phyloP scores from a whole-genome alignment of 805 yeast species.

The Candida corydali region DNA sequence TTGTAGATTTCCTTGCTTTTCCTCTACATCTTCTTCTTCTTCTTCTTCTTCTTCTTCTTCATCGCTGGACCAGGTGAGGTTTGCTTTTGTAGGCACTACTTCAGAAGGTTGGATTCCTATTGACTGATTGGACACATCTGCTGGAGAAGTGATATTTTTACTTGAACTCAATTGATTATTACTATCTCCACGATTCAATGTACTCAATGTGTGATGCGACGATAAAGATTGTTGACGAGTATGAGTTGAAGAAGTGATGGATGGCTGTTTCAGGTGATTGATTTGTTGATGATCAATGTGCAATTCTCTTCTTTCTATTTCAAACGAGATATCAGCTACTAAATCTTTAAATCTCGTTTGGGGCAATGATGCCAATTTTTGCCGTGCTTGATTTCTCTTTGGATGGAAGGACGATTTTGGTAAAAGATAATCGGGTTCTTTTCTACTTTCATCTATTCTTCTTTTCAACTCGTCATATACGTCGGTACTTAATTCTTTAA shows the following conservation, averaged over 20 bases:
- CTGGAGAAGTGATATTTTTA: constrained; percentile 3
- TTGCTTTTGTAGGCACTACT: constrained; percentile 81
- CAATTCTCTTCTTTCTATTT: constrained; percentile 73
- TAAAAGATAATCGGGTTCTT: constrained; percentile 58
- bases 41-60: constrained; percentile 56
- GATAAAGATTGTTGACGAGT: constrained; percentile 7
- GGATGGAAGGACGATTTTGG: constrained; percentile 80
- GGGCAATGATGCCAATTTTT: constrained; percentile 82
- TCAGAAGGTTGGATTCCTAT: constrained; percentile 57
- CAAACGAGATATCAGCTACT: constrained; percentile 83
- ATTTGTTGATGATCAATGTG: constrained; percentile 23
- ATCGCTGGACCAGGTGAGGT: constrained; percentile 84
- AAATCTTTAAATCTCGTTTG: constrained; percentile 81
- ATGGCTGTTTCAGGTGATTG: constrained; percentile 2
- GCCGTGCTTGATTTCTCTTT: constrained; percentile 92
- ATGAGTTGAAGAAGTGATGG: constrained; percentile 3
- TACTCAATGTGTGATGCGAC: neutral
- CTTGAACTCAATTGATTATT: constrained; percentile 4
- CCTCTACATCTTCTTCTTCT: constrained; percentile 11
- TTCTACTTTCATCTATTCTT: constrained; percentile 57
- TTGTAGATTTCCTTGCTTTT: neutral
- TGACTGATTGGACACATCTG: constrained; percentile 5
- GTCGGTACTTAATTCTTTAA: constrained; percentile 87
- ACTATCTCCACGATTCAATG: neutral
- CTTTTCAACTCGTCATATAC: constrained; percentile 90